Percentiles rank a stretch among this genome's conserved stretches.
Evolutionary conservation across 164 flowering plant species (phyloP).

Genomic region (Chimonanthus praecox): DNA sequence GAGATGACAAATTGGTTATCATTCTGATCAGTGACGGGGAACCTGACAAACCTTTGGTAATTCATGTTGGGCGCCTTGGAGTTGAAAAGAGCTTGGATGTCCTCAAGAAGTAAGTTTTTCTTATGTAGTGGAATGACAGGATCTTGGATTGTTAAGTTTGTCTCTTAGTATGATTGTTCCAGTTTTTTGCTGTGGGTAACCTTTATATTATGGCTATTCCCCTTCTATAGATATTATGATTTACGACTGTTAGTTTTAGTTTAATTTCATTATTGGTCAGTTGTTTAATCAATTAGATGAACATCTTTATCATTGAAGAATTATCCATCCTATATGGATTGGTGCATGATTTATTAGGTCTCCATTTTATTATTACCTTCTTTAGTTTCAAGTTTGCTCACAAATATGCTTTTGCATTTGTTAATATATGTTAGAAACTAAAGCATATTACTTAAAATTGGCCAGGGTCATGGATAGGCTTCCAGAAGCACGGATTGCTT

Average conservation of each 20-base stretch:
- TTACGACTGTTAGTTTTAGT: too few relatives aligned
- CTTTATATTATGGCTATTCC: too few relatives aligned
- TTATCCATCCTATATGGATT: neutral
- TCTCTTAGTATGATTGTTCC: neutral
- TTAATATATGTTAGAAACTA: conserved; percentile 2
- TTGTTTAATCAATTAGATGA: too few relatives aligned
- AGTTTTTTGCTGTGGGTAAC: neutral
- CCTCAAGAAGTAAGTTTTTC: conserved; percentile 57
- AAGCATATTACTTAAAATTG: conserved; percentile 8
- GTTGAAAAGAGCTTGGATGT: conserved; percentile 98
- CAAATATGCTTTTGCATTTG: neutral
- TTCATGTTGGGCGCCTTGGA: conserved; percentile 95
- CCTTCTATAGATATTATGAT: too few relatives aligned
- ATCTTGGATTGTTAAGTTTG: neutral
- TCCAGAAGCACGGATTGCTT: conserved; percentile 88
- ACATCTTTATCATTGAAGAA: too few relatives aligned
- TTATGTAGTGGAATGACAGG: neutral
- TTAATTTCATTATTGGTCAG: too few relatives aligned
- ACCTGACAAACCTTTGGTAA: conserved; percentile 81
- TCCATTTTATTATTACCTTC: neutral
- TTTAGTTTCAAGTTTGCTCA: too few relatives aligned
- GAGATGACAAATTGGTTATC: neutral
- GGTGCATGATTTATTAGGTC: neutral
- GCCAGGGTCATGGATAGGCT: conserved; percentile 86
- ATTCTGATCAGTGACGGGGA: conserved; percentile 63